These are phyloP conservation scores for Cladophialophora carrionii DNA, from an alignment of 2,329 filamentous ascomycete genomes.

Conservation along the genomic window DNA sequence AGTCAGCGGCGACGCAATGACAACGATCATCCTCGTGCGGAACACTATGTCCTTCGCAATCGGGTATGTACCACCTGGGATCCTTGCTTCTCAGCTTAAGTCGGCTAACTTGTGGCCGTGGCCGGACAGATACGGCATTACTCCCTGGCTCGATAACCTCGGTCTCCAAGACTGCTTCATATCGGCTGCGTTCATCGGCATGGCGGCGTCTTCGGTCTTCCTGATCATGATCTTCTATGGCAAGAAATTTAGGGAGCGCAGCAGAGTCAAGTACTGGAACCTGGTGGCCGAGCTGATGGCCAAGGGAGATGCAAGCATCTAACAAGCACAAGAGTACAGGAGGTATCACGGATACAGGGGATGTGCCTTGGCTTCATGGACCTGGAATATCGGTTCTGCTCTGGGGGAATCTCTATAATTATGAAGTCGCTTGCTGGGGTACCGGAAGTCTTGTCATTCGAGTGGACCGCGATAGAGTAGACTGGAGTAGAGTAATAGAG, in stretches of 20 bases:
- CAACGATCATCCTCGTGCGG: conserved; percentile 55
- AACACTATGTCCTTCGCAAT: conserved; percentile 58
- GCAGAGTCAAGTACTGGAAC: conserved; percentile 46
- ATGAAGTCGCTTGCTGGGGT: neutral
- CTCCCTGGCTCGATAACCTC: conserved; percentile 48
- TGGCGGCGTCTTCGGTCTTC: conserved; percentile 47
- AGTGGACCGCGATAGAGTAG: neutral
- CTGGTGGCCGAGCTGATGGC: conserved; percentile 39
- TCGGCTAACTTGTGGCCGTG: neutral
- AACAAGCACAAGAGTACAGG: neutral
- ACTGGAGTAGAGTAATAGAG: neutral
- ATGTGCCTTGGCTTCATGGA: neutral
- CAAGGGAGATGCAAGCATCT: conserved; percentile 13
- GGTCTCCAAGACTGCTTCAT: conserved; percentile 49
- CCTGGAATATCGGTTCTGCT: neutral
- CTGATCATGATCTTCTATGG: conserved; percentile 48
- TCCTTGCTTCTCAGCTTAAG: neutral
- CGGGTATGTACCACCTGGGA: conserved; percentile 30
- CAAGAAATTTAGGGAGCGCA: conserved; percentile 44
- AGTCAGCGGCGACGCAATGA: conserved; percentile 54
- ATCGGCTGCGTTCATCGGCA: conserved; percentile 46
- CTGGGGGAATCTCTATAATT: neutral
- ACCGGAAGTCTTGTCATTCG: neutral
- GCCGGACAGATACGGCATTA: conserved; percentile 49
- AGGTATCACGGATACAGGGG: no score